Evolutionary conservation across 495 filamentous ascomycete species (phyloP).

Genomic region (Aspergillus ostianus): DNA sequence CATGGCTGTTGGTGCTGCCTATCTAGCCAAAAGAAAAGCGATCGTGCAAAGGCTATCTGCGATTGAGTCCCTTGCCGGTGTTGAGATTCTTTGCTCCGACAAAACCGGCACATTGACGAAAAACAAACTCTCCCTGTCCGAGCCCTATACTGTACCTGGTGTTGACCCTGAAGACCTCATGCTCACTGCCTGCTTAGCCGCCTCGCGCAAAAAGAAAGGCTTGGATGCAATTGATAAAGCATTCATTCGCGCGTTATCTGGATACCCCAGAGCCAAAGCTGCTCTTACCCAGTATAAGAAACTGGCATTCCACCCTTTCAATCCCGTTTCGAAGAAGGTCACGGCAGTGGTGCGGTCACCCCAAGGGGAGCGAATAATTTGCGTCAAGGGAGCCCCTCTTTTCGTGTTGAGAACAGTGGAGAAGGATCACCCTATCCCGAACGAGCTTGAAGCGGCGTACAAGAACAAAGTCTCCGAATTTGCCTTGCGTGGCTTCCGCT

Average conservation of each 20-base stretch:
- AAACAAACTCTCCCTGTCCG: conserved; percentile 84
- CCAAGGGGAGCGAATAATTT: conserved; percentile 76
- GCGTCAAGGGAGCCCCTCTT: conserved; percentile 88
- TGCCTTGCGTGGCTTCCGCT: conserved; percentile 87
- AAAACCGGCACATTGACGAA: conserved; percentile 86
- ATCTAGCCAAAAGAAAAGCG: conserved; percentile 85
- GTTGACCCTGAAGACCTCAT: conserved; percentile 82
- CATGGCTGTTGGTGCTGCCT: conserved; percentile 92
- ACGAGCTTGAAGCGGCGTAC: conserved; percentile 73
- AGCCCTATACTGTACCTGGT: conserved; percentile 78
- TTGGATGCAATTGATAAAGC: conserved; percentile 95
- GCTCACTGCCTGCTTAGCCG: conserved; percentile 86
- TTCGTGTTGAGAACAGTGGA: conserved; percentile 81
- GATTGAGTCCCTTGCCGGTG: conserved; percentile 91
- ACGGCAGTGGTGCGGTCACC: conserved; percentile 78
- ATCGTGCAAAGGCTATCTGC: conserved; percentile 93
- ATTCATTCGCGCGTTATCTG: conserved; percentile 78
- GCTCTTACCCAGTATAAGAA: conserved; percentile 74
- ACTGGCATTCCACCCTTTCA: conserved; percentile 82
- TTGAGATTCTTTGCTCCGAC: conserved; percentile 94
- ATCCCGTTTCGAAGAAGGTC: conserved; percentile 93
- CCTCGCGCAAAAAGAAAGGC: conserved; percentile 91
- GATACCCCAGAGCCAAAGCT: conserved; percentile 74
- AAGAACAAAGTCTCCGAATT: conserved; percentile 90
- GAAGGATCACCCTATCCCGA: conserved; percentile 72